Base-by-base conservation (phyloP, 1,284 basidiomycete species). In the Tilletia indica region DNA sequence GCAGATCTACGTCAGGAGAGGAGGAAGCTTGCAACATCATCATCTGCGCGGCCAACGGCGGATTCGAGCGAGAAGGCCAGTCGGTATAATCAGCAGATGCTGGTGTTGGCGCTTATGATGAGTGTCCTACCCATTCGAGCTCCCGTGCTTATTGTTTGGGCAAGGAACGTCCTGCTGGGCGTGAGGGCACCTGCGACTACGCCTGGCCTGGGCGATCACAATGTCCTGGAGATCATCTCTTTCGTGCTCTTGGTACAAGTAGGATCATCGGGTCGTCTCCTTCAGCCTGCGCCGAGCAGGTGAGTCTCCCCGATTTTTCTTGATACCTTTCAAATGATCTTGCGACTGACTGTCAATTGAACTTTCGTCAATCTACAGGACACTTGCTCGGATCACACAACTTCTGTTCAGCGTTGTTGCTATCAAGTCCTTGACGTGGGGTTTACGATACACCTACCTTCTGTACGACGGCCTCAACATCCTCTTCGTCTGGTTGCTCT, bases 61-160 rank as follows among this genome's bases (percentile, higher is more conserved):
- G 74, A 68, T 71, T 68, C 72, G 63, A 71, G 73, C 9, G 76
- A 73, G 68, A 70, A 76, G 42, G 70, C 69, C 45, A 64, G 61
- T 38, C 89, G 77, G 88, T 89, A 74, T 89, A 87, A 78, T 51
- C 68, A 83, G 61, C 80, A 84, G 58, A 71, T 84, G 45, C 89
- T 92, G 75, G 64, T 92, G 0, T 84, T 96, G 11, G 85, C 94
- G 61, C 85, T 94, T n/a, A 89, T 94, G 88, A 90, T 92, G 11
- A 91, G 90, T 88, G 87, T 97, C 0, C 85, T 96, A 0, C 95
- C 95, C 0, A 87, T 94, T 68, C 89, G 89, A 6, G 91, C 90
- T 0, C 91, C 93, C 0, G 90, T 92, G 5, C 86, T 98, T 21
- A 89, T 90, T 0, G 93, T 97, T 0, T 99, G 95, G 95, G 90